These are phyloP conservation scores for Alloteropsis semialata DNA, from an alignment of 176 grass and related monocot species.

Conservation along the genomic window DNA sequence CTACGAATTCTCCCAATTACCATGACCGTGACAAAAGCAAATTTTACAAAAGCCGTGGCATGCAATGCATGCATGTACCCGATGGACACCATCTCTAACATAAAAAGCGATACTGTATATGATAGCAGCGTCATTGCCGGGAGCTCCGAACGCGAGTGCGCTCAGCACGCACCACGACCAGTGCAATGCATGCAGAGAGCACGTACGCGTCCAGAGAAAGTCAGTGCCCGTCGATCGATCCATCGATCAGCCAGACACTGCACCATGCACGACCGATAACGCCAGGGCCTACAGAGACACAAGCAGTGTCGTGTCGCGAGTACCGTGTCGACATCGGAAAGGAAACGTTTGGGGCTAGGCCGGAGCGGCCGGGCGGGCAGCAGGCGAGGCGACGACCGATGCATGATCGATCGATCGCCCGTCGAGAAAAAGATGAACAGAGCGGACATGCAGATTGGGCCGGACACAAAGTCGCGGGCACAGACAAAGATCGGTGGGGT, in stretches of 20 bases:
- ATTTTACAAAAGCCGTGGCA: neutral
- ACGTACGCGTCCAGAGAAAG: neutral
- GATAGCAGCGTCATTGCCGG: neutral
- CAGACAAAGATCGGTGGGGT: slow-evolving; percentile 20
- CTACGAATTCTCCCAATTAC: neutral
- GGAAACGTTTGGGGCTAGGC: neutral
- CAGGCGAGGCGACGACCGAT: neutral
- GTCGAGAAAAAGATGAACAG: neutral
- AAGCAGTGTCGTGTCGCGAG: neutral
- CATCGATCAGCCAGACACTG: neutral
- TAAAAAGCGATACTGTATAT: neutral
- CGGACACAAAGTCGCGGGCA: neutral
- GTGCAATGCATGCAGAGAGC: neutral
- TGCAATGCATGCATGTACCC: neutral
- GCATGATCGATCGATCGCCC: neutral
- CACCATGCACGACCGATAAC: neutral
- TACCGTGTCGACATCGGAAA: neutral
- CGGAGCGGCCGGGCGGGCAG: neutral
- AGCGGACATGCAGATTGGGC: neutral
- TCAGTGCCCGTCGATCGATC: neutral
- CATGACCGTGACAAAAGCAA: neutral
- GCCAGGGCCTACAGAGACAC: neutral
- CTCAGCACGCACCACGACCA: neutral
- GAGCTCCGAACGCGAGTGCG: neutral
- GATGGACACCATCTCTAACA: neutral